Conservation (phyloP, 768 basidiomycete genomes). For the Scleroderma citrinum region DNA sequence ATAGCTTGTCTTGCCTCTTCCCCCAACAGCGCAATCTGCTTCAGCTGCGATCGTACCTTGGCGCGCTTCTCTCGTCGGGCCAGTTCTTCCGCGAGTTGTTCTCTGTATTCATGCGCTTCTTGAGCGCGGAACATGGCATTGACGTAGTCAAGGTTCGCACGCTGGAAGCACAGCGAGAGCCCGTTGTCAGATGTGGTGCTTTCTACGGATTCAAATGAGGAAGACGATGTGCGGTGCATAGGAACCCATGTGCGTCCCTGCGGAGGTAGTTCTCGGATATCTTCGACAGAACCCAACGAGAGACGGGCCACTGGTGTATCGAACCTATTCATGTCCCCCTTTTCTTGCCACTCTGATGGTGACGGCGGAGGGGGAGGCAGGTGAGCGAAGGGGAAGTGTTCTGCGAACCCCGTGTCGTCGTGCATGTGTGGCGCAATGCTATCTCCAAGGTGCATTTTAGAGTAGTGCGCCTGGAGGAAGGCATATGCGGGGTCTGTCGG, state of each 20-base stretch:
- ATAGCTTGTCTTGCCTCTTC: background rate
- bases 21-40: background rate
- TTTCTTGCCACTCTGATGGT: background rate
- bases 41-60: background rate
- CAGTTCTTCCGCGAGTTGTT: background rate
- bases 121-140: background rate
- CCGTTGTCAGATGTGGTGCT: background rate
- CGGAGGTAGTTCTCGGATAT: background rate
- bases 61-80: background rate
- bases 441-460: background rate
- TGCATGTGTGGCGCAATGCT: background rate
- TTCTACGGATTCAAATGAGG: background rate
- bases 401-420: background rate
- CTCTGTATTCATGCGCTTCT: background rate
- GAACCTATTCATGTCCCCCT: too few species aligned
- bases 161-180: background rate
- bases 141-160: background rate
- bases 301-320: background rate
- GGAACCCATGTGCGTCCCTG: background rate
- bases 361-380: background rate
- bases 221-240: background rate
- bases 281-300: background rate
- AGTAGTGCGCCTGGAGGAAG: background rate
- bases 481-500: background rate
- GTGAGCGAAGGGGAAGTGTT: background rate